Base-by-base conservation (phyloP, 106 monocot species). In the Phalaenopsis equestris region DNA sequence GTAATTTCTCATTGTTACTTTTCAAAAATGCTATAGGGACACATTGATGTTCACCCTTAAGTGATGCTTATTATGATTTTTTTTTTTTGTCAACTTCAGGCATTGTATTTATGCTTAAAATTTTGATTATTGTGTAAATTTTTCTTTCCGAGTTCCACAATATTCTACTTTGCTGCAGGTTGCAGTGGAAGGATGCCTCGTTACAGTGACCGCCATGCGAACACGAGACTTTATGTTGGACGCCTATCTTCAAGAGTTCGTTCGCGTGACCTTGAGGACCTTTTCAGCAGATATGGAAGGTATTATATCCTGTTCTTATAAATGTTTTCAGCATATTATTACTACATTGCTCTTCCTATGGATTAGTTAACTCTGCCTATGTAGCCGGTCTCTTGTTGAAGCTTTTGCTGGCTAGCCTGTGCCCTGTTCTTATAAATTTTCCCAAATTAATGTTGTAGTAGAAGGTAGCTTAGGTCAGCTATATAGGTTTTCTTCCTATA, bases 201-300 rank as follows among this genome's bases (percentile, higher is more conserved):
- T 4, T 80, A 92, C 78, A 94, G 94, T 83, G 94, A 97, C 76
- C 93, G 90, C 21, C 74, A 94, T 78, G 93, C 92, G 3, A 83
- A 17, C 75, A 92, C 94, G n/a, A 83, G 96, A n/a, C 80, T 97
- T 1, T 97, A 94, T 76, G 94, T 97, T 83, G 93, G 96, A 1
- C 88, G 83, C 8, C 46, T 97, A 61, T 89, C 96, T 6, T 90
- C 91, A 30, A 91, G 94, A 21, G 89, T 92, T 42, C 90, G 96
- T 41, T 86, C 94, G 18, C 96, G 94, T 72, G 96, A 97, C 64
- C 85, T 97, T 43, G 86, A 97, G 79, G 85, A 90, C 46, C 86
- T 92, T 72, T 97, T 97, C 85, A 86, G 90, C 78, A 87, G 92
- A 94, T 97, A 97, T 86, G 96, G 96, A 68, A 94, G 96, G 96